These are phyloP conservation scores for Euphorbia pulcherrima DNA, from an alignment of 345 rosid genomes.

Conservation along the genomic window DNA sequence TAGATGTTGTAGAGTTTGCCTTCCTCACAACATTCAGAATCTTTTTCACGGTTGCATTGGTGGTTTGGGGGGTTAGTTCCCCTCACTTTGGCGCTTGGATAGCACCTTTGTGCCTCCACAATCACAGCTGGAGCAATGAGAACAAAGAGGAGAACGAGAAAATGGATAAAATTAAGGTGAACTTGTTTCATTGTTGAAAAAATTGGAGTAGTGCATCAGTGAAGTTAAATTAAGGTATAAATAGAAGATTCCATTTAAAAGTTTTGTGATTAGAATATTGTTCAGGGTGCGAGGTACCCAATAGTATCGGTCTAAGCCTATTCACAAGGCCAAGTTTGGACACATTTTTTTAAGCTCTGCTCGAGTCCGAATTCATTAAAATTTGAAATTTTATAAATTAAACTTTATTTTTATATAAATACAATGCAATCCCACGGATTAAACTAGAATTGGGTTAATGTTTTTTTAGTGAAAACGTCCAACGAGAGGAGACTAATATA, in stretches of 20 bases:
- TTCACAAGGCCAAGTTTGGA: no score
- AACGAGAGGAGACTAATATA: no score
- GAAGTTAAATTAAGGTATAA: not conserved
- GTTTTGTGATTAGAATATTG: no score
- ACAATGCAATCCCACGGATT: no score
- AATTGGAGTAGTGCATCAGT: not conserved
- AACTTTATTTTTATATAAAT: no score
- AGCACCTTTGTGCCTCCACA: constrained; percentile 17
- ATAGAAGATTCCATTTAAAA: constrained; percentile 4
- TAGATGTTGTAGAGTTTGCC: constrained; percentile 8
- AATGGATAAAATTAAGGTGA: not conserved
- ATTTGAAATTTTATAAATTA: no score
- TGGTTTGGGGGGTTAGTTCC: constrained; percentile 13
- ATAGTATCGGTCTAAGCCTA: no score
- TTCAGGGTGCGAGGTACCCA: no score
- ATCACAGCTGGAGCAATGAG: not conserved
- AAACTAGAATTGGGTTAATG: no score
- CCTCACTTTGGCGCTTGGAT: constrained; percentile 4
- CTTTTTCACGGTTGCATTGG: not conserved
- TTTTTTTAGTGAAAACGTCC: no score
- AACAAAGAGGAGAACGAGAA: constrained; percentile 4
- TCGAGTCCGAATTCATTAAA: no score
- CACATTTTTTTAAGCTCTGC: no score
- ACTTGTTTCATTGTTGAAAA: constrained; percentile 15
- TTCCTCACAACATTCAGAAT: constrained; percentile 14